Evolutionary conservation across 257 asterid species (phyloP), one percentile per base, ranked within the genome.

Genomic region (Haberlea rhodopensis): DNA sequence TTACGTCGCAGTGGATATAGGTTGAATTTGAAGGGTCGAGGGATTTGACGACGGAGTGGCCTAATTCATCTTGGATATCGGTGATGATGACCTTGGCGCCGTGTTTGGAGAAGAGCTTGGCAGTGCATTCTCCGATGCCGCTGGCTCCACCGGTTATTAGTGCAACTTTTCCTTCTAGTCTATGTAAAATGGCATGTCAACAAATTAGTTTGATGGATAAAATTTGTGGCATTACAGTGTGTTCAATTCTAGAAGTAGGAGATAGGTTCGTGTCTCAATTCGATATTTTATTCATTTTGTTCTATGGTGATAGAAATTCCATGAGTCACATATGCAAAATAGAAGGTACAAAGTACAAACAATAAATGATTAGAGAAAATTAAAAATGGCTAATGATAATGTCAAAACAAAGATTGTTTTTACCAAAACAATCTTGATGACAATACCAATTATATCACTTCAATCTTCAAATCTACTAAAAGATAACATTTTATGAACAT

Each of bases 101-200:
- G 7, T 82, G 87, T 20, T 70, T 46, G 37, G 67, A 29, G 68
- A 87, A 87, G 49, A 78, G 78, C 29, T 68, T 77, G 0, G 83
- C 82, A 0, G 80, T 82, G 76, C 72, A 65, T 71, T 76, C 80
- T 1, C 95, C 95, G 19, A 86, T 81, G 5, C 95, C 95, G 8
- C 79, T 80, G 22, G 90, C 85, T 19, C 83, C 95, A 0, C 91
- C 91, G 0, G 91, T 84, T 60, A 87, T 71, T 1, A 84, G 68
- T 0, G 87, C 91, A 1, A 87, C 87, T 69, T 87, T 87, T 15
- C 95, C 95, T 65, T 75, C 87, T 4, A 87, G 76, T 59, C 90
- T 86, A 21, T 60, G 26, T 2, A 51, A 52, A 18, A 46, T 5
- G 1, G 2, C 51, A 37, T 4, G 8, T 15, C 19, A 31, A 26